Evolutionary conservation across 306 rosid species (phyloP).

Genomic region (Rosa lucieae): DNA sequence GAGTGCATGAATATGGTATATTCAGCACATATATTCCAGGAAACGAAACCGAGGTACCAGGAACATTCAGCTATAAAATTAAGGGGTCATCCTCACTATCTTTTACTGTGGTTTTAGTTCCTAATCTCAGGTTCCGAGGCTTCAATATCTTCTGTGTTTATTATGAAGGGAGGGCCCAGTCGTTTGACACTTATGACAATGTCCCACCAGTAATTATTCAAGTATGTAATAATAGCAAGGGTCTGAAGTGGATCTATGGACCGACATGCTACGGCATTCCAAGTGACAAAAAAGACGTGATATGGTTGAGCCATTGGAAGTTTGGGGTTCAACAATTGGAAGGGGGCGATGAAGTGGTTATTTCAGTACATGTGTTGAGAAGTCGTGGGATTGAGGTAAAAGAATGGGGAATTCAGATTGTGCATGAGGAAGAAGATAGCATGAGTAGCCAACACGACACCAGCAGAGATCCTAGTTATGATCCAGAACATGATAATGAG

Average conservation of each 20-base stretch:
- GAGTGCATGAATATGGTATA: background rate
- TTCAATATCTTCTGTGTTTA: background rate
- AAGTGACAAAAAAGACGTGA: background rate
- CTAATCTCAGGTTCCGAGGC: background rate
- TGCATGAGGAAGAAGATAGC: background rate
- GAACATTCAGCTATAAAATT: background rate
- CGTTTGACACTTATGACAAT: background rate
- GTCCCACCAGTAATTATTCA: background rate
- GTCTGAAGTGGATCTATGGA: background rate
- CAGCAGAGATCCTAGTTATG: background rate
- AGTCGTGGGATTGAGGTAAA: background rate
- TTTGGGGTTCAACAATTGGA: background rate
- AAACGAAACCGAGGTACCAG: background rate
- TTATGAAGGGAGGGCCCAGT: no score
- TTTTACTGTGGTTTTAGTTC: background rate
- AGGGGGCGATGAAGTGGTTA: background rate
- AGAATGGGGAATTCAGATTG: background rate
- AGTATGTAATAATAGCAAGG: background rate
- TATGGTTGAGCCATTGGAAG: background rate
- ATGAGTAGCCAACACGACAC: background rate
- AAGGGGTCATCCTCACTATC: background rate
- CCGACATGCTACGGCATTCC: background rate
- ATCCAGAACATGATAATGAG: no score
- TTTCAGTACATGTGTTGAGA: background rate
- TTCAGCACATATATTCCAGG: slow-evolving; percentile 5